Evolutionary conservation across 768 basidiomycete species (phyloP).

Genomic region (Termitomyces sp.): DNA sequence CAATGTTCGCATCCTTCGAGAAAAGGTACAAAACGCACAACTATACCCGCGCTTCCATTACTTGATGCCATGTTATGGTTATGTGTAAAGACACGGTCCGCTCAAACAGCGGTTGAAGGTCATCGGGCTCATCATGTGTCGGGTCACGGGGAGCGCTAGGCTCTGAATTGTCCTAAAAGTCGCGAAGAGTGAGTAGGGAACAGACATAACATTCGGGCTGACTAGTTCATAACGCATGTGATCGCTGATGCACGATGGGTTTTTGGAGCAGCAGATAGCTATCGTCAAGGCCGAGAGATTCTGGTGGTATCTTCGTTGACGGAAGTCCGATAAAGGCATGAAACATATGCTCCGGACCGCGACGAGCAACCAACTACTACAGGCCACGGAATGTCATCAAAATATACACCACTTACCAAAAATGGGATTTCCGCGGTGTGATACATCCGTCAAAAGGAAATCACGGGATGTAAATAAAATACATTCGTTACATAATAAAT

Average conservation of each 20-base stretch:
- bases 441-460: neutral
- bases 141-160: neutral
- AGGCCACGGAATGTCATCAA: neutral
- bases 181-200: neutral
- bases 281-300: neutral
- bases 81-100: constrained; percentile 5
- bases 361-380: neutral
- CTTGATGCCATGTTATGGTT: neutral
- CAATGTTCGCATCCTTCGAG: neutral
- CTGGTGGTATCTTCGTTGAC: neutral
- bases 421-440: neutral
- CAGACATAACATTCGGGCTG: too few species aligned
- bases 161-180: neutral
- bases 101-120: neutral
- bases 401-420: neutral
- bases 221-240: neutral
- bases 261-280: neutral
- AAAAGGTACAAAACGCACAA: neutral
- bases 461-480: too few species aligned
- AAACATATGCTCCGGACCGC: neutral
- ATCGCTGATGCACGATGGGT: neutral
- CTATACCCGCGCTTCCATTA: neutral
- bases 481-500: too few species aligned
- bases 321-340: neutral
- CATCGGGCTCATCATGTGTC: constrained; percentile 11